Base-by-base conservation (phyloP, 2,329 filamentous ascomycete genomes). In the Alternaria gansuensis region DNA sequence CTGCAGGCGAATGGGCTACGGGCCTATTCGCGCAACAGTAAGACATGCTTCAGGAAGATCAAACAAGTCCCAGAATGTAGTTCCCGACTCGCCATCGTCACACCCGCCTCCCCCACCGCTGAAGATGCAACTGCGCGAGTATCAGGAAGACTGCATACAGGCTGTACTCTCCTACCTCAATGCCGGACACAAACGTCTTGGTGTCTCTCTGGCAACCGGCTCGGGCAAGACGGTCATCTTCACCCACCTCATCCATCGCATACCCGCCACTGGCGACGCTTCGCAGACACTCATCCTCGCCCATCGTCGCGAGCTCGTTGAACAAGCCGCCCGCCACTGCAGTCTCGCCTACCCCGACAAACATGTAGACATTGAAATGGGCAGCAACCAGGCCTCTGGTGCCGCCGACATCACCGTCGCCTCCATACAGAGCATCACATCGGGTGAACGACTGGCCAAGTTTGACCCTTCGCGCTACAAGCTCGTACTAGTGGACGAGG, bases 171-270 rank as follows among this genome's bases (percentile, higher is more conserved):
- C 83, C 2, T 87, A 92, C 54, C 75, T 96, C 0, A 76, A 85
- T 3, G 78, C 85, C 33, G 93, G 93, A 0, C 87, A 93, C 65
- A 93, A 91, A 70, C 85, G 93, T 6, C 80, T 97, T 1, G 93
- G 93, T 0, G 85, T 97, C 5, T 97, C 93, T 0, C 77, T 97
- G 34, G 93, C 93, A 3, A 97, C 93, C 3, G 93, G 93, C 1
- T 88, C 90, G 63, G 93, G 93, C 5, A 97, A 97, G 77, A 97
- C 93, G 7, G 92, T 99, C 73, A 93, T 99, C 69, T 99, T 99
- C 80, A 98, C 94, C 11, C 93, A 97, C 75, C 84, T 99, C 44
- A 96, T 99, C 62, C 88, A 91, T 70, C 89, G 91, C 57, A 83
- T 98, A 50, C 78, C 88, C 5, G 82, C 81, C 10, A 80, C 82